phyloP scores from a whole-genome alignment of 192 early-diverging fungal species.

The Coemansia sp. region DNA sequence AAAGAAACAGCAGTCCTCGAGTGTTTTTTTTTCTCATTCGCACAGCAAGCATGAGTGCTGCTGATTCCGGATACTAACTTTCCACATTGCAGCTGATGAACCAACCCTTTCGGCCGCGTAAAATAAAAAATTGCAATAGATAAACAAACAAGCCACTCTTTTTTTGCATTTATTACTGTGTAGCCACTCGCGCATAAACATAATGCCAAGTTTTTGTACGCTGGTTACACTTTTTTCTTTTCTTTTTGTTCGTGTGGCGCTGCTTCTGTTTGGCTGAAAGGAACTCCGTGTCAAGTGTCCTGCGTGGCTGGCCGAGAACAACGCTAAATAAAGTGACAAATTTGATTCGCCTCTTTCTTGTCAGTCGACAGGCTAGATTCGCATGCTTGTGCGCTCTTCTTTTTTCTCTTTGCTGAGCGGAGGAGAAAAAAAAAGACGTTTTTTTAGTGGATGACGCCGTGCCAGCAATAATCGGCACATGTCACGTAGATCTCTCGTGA shows the following conservation, averaged over 20 bases:
- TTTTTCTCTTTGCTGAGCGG: background rate
- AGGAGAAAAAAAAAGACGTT: background rate
- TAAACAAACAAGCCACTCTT: background rate
- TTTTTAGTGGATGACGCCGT: slow-evolving; percentile 5
- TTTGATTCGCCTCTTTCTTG: too few relatives aligned
- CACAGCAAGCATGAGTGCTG: background rate
- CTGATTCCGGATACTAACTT: background rate
- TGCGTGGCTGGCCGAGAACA: background rate
- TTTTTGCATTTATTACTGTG: background rate
- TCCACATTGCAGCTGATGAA: background rate
- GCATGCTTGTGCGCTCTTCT: background rate
- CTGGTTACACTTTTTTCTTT: background rate
- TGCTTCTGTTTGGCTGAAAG: background rate
- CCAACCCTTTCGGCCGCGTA: too few relatives aligned
- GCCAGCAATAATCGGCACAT: slow-evolving; percentile 7
- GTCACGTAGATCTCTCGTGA: background rate
- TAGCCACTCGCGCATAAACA: background rate
- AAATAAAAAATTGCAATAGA: background rate
- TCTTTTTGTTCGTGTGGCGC: slow-evolving; percentile 5
- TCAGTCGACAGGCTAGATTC: too few relatives aligned
- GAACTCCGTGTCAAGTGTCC: background rate
- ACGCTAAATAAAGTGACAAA: too few relatives aligned
- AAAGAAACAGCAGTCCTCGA: background rate
- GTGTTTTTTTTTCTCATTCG: background rate
- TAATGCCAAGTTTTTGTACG: background rate